These are phyloP conservation scores for Athelia sp. DNA, from an alignment of 1,284 basidiomycete species.

Conservation along the genomic window DNA sequence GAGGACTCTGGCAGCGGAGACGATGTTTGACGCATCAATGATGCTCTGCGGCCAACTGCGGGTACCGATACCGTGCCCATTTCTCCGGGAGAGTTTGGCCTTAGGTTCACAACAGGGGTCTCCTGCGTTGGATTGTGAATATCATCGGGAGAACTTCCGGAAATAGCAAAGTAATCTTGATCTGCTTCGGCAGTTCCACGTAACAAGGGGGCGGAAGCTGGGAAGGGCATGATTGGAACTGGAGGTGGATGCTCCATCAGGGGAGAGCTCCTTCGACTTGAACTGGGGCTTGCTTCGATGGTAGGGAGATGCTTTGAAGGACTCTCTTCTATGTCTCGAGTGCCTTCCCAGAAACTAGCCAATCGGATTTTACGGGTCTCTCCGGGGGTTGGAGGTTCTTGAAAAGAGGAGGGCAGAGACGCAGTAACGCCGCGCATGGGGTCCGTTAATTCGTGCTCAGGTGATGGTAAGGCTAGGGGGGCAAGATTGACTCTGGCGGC, in stretches of 20 bases:
- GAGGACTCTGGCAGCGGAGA: constrained; percentile 48
- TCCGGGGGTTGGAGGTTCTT: constrained; percentile 40
- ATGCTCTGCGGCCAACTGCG: constrained; percentile 43
- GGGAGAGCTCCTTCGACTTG: background rate
- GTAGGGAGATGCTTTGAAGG: constrained; percentile 11
- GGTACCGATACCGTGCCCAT: constrained; percentile 31
- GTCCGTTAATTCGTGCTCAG: constrained; percentile 83
- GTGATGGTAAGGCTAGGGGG: constrained; percentile 79
- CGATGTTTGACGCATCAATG: constrained; percentile 55
- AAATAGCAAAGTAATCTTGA: constrained; percentile 2
- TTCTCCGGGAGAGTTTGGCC: constrained; percentile 15
- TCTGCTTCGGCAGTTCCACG: constrained; percentile 15
- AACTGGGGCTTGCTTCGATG: constrained; percentile 9
- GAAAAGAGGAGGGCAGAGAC: constrained; percentile 62
- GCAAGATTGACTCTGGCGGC: constrained; percentile 68
- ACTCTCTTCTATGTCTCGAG: constrained; percentile 38
- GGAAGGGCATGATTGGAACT: background rate
- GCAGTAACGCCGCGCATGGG: constrained; percentile 72
- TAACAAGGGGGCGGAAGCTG: background rate
- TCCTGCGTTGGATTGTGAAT: constrained; percentile 17
- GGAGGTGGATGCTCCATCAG: constrained; percentile 13
- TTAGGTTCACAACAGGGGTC: constrained; percentile 14
- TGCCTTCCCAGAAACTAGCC: constrained; percentile 69
- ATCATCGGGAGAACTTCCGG: background rate
- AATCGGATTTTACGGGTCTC: constrained; percentile 50